Conservation (phyloP, 164 flowering plant species). For the Stephania japonica region DNA sequence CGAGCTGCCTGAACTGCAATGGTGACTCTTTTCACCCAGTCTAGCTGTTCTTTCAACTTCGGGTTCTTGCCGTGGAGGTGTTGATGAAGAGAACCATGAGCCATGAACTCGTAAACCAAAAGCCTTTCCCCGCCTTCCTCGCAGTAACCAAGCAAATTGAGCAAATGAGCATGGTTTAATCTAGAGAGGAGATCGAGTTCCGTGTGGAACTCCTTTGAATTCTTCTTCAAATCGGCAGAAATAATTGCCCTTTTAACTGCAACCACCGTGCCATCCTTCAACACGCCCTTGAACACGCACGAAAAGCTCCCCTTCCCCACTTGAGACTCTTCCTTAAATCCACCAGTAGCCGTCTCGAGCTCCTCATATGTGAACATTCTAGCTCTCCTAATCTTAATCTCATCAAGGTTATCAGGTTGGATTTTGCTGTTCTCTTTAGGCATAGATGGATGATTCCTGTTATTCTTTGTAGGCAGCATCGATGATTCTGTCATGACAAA, state of each 20-base stretch:
- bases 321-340: conserved; percentile 80
- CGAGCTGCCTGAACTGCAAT: conserved; percentile 98
- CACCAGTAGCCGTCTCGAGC: conserved; percentile 72
- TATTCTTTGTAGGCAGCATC: conserved; percentile 25
- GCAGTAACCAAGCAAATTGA: conserved; percentile 86
- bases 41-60: conserved; percentile 55
- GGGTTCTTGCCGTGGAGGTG: conserved; percentile 81
- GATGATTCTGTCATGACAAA: conserved; percentile 29
- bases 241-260: conserved; percentile 83
- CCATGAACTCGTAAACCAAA: conserved; percentile 97
- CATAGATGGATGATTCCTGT: conserved; percentile 24
- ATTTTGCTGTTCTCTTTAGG: conserved; percentile 42
- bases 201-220: conserved; percentile 79
- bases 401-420: conserved; percentile 63
- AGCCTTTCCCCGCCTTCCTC: conserved; percentile 94
- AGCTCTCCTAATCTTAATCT: conserved; percentile 67
- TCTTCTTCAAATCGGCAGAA: conserved; percentile 65
- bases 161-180: conserved; percentile 86
- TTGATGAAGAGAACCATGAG: conserved; percentile 87
- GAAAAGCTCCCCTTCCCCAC: conserved; percentile 95
- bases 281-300: conserved; percentile 73
- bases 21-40: conserved; percentile 85
- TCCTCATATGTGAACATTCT: conserved; percentile 72
- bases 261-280: conserved; percentile 77
- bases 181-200: conserved; percentile 88